These are phyloP conservation scores for Hericium coralloides DNA, from an alignment of 768 basidiomycete species.

Conservation along the genomic window DNA sequence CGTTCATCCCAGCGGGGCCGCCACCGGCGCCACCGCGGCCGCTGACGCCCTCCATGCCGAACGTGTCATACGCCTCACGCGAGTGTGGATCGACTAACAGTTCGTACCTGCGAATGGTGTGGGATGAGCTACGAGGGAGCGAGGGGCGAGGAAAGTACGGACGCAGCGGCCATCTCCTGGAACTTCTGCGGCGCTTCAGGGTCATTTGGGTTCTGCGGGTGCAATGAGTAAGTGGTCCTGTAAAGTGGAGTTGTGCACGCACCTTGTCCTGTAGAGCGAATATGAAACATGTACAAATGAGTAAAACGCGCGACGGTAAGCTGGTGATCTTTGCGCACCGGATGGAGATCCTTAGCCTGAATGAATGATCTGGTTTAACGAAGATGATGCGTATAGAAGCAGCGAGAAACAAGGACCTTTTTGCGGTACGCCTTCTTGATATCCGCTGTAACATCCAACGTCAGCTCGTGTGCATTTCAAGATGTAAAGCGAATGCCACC, in stretches of 20 bases:
- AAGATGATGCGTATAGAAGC: slow-evolving; percentile 7
- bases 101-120: slow-evolving; percentile 52
- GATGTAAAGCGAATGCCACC: slow-evolving; percentile 33
- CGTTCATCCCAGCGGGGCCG: slow-evolving; percentile 26
- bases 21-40: slow-evolving; percentile 34
- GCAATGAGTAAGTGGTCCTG: background rate
- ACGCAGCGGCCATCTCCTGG: slow-evolving; percentile 87
- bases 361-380: slow-evolving; percentile 14
- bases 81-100: slow-evolving; percentile 63
- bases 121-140: background rate
- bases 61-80: slow-evolving; percentile 62
- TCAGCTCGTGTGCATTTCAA: slow-evolving; percentile 12
- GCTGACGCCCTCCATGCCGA: slow-evolving; percentile 62
- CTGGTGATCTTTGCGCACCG: slow-evolving; percentile 32
- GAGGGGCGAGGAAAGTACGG: slow-evolving; percentile 22
- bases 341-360: slow-evolving; percentile 83
- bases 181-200: slow-evolving; percentile 77
- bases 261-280: slow-evolving; percentile 55
- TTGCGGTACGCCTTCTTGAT: slow-evolving; percentile 92
- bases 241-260: slow-evolving; percentile 5
- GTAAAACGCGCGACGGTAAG: background rate
- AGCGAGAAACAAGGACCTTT: slow-evolving; percentile 48
- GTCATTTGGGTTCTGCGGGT: slow-evolving; percentile 73
- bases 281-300: background rate
- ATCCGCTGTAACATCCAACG: slow-evolving; percentile 41